Percentiles rank a stretch among this genome's conserved stretches.
Conservation (phyloP, 306 rosid species). For the Gleditsia sinensis region DNA sequence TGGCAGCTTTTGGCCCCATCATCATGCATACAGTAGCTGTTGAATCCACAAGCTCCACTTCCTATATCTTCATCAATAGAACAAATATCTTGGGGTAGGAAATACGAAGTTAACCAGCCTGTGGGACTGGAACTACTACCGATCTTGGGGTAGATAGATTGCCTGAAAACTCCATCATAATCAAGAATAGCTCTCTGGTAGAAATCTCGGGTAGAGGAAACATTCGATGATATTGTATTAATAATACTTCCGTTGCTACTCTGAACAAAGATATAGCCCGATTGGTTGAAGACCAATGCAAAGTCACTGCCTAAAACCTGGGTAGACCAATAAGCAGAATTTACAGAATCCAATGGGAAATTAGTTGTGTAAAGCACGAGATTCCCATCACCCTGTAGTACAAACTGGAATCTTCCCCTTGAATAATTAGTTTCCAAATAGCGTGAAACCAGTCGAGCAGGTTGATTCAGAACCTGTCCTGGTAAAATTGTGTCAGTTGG, state of each 20-base stretch:
- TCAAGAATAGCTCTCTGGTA: constrained; percentile 36
- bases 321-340: constrained; percentile 19
- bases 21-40: constrained; percentile 38
- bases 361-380: constrained; percentile 34
- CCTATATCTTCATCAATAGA: neutral
- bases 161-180: constrained; percentile 36
- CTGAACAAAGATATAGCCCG: neutral
- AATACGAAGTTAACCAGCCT: constrained; percentile 29
- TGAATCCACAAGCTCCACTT: constrained; percentile 53
- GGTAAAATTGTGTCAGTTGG: constrained; percentile 64
- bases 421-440: constrained; percentile 37
- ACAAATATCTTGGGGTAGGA: constrained; percentile 48
- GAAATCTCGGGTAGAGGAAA: neutral
- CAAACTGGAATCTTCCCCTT: constrained; percentile 46
- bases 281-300: constrained; percentile 8
- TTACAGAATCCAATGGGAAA: constrained; percentile 24
- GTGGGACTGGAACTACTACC: neutral
- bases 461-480: constrained; percentile 34
- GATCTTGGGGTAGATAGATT: constrained; percentile 18
- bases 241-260: constrained; percentile 11
- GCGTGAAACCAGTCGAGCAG: constrained; percentile 29
- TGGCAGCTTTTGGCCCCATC: constrained; percentile 13
- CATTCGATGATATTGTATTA: neutral
- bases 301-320: neutral
- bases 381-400: constrained; percentile 43